phyloP scores from a whole-genome alignment of 2,329 filamentous ascomycete genomes.

The Onygenales sp. region DNA sequence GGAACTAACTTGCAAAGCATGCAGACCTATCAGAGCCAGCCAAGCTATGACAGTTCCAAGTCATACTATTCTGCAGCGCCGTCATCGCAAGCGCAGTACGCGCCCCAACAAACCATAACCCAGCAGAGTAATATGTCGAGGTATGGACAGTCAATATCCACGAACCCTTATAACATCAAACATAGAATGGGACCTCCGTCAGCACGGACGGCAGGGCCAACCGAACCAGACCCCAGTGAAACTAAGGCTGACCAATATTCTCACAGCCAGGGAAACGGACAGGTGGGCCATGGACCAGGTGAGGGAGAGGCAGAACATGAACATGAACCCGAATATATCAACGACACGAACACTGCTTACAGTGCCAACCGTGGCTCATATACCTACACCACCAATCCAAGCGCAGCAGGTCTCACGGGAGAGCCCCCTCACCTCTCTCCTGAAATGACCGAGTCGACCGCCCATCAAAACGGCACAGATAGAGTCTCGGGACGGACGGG shows the following conservation, averaged over 20 bases:
- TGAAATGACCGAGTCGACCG: conserved; percentile 74
- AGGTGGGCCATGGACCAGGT: conserved; percentile 43
- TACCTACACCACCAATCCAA: conserved; percentile 60
- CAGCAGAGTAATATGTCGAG: conserved; percentile 60
- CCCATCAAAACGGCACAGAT: conserved; percentile 69
- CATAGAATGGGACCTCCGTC: conserved; percentile 81
- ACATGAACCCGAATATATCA: conserved; percentile 63
- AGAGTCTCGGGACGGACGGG: conserved; percentile 70
- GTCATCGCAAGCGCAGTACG: conserved; percentile 58
- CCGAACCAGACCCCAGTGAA: conserved; percentile 54
- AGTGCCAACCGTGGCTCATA: conserved; percentile 64
- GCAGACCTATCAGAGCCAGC: conserved; percentile 60
- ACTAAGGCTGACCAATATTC: conserved; percentile 59
- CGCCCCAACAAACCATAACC: conserved; percentile 49
- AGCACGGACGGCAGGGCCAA: conserved; percentile 47
- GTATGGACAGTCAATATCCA: conserved; percentile 46
- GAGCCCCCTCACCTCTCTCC: conserved; percentile 70
- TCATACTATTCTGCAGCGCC: conserved; percentile 67
- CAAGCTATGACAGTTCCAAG: conserved; percentile 69
- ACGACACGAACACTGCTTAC: conserved; percentile 64
- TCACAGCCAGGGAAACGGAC: conserved; percentile 43
- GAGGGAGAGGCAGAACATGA: conserved; percentile 61
- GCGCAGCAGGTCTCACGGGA: conserved; percentile 55
- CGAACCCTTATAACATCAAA: conserved; percentile 59
- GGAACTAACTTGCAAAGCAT: conserved; percentile 67